phyloP scores from a whole-genome alignment of 768 basidiomycete species.

The Dacryopinax spathularia region DNA sequence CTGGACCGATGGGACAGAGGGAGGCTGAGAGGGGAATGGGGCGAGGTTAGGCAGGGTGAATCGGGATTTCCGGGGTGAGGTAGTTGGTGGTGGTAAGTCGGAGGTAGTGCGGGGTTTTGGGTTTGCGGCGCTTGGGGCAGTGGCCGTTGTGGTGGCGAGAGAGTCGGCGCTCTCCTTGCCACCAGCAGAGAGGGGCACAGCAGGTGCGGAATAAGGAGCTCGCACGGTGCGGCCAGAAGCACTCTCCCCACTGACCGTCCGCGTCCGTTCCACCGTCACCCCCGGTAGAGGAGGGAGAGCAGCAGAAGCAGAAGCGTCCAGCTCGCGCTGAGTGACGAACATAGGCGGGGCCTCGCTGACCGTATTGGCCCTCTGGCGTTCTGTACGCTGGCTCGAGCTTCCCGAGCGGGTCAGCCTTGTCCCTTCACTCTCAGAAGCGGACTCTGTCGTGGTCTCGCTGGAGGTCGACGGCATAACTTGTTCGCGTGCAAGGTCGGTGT shows the following conservation, averaged over 20 bases:
- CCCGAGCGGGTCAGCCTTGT: background rate
- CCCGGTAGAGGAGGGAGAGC: background rate
- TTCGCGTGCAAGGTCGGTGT: background rate
- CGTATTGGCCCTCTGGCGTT: background rate
- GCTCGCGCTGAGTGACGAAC: background rate
- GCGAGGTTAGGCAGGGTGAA: background rate
- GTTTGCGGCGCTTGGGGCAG: background rate
- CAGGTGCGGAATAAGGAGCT: too few species aligned
- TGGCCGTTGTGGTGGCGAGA: too few species aligned
- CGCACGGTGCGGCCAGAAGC: too few species aligned
- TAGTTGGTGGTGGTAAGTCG: background rate
- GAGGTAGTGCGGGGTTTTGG: background rate
- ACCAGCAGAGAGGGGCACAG: too few species aligned
- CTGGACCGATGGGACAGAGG: background rate
- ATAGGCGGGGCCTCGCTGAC: background rate
- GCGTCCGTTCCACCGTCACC: too few species aligned
- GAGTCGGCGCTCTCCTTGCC: too few species aligned
- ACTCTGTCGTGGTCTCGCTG: too few species aligned
- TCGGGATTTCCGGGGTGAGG: background rate
- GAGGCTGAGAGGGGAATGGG: background rate
- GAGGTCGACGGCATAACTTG: too few species aligned
- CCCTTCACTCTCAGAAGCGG: background rate
- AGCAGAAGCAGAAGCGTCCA: background rate
- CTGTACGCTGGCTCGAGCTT: background rate
- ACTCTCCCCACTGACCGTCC: too few species aligned